Conservation (phyloP, 805 yeast species). For the Candida germanica region DNA sequence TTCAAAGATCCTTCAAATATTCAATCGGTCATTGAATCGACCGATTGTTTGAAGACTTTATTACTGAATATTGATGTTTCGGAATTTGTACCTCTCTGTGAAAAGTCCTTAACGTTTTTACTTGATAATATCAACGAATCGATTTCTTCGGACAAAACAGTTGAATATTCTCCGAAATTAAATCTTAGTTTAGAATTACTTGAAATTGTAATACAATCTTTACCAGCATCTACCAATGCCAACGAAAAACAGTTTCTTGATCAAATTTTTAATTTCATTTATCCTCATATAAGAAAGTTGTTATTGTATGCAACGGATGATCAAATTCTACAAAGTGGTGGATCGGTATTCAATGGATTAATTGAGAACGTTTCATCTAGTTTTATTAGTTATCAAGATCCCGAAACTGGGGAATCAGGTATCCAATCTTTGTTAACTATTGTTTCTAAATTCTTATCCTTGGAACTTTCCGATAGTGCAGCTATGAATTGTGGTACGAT, state of each 20-base stretch:
- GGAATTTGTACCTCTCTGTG: constrained; percentile 47
- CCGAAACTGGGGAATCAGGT: constrained; percentile 41
- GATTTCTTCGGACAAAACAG: constrained; percentile 16
- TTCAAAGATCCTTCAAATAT: constrained; percentile 73
- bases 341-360: constrained; percentile 67
- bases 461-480: constrained; percentile 73
- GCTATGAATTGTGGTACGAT: constrained; percentile 74
- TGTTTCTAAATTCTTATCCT: constrained; percentile 66
- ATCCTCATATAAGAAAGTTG: constrained; percentile 42
- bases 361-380: constrained; percentile 39
- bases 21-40: constrained; percentile 61
- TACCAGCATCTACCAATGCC: constrained; percentile 23
- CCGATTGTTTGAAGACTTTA: constrained; percentile 64
- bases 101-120: constrained; percentile 51
- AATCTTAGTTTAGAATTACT: constrained; percentile 58
- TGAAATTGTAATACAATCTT: constrained; percentile 45
- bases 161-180: constrained; percentile 59
- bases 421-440: constrained; percentile 57
- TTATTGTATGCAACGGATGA: constrained; percentile 59
- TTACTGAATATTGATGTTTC: constrained; percentile 45
- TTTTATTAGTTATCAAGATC: constrained; percentile 31
- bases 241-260: constrained; percentile 27
- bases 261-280: constrained; percentile 40
- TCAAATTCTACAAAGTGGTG: constrained; percentile 71
- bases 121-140: constrained; percentile 32